Base-by-base conservation (phyloP, 2,329 filamentous ascomycete species). In the Thielaviopsis populi region DNA sequence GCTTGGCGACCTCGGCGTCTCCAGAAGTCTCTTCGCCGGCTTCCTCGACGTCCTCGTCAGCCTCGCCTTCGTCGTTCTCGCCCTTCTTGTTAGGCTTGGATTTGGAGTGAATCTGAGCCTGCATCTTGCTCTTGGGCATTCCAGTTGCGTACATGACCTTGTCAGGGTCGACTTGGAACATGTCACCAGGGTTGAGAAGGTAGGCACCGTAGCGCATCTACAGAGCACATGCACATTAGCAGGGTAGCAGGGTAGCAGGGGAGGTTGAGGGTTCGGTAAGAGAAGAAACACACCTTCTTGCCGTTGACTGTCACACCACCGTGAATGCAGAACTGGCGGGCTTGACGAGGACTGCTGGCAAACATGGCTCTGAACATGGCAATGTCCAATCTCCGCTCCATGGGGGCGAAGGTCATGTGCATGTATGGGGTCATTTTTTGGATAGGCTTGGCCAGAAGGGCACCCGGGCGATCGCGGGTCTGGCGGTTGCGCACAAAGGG, bases 281-380 rank as follows among this genome's bases (percentile, higher is more conserved):
- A 15, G 60, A n/a, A 4, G 11, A 24, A 24, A 56, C 41, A 42
- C 70, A 95, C 91, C 84, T 91, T 91, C 76, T 95, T 91, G 67
- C 94, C 94, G 77, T 99, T 99, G 72, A 99, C 94, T 71, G 85
- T 95, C 67, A 99, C 94, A 66, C 85, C 85, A 33, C 94, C 94
- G 74, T 99, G 94, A 33, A 95, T 83, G 65, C 95, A 89, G 72
- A 97, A 95, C 70, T 97, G 92, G 69, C 92, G 84, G 15, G 95
- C 95, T 75, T 99, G 94, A 69, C 91, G 82, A 42, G 89, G 83
- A 75, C 91, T 96, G 75, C 90, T 96, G 50, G 94, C 91, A 75
- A 99, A 99, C 74, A 99, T 75, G 43, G 94, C 87, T 61, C 94
- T 82, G 79, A 95, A 97, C 67, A 99, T 85, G 69, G 94, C 91